Base-by-base conservation (phyloP, 2,329 filamentous ascomycete genomes). In the Berkeleyomyces basicola region DNA sequence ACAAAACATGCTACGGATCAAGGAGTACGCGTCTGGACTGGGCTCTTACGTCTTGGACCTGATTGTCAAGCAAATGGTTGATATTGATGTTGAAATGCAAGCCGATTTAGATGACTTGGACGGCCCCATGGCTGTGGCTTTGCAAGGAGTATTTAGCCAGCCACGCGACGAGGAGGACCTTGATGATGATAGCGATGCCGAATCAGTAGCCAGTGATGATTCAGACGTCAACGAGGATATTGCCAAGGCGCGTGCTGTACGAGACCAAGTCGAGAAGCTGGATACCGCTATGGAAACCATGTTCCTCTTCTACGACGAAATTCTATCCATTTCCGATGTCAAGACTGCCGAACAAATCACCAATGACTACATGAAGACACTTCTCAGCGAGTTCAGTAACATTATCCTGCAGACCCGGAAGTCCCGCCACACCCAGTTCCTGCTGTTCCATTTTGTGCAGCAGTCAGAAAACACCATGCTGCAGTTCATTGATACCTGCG, bases 401-500 rank as follows among this genome's bases (percentile, higher is more conserved):
- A 89, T 90, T 69, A 90, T 99, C 64, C 80, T 99, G 39, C 90
- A 91, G 3, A 95, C 90, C 11, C 90, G 93, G 71, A 88, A 90
- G 67, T 95, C 90, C 33, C 85, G 93, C 42, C 92, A 97, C 72
- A 90, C 90, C 0, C 93, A 99, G 70, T 99, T 97, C 69, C 82
- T 99, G 58, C 80, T 97, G 59, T 99, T 99, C 74, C 92, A 96
- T 74, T 96, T 95, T 71, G 88, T 88, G 14, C 92, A 99, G 72
- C 82, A 82, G 64, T 88, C 89, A 7, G 84, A 87, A 39, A 79
- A 82, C 53, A 82, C 96, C 58, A 86, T 89, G 64, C 86, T 86
- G 42, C 86, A 85, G 33, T 87, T 92, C 67, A 75, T 76, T 44
- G 71, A 72, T 33, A 73, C 72, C 3, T 66, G 64, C 57, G 66